A percentile compares a stretch with the other conserved stretches of the same genome.
Evolutionary conservation across 176 grass and related monocot genomes (phyloP).

Genomic region (Microstegium vimineum): DNA sequence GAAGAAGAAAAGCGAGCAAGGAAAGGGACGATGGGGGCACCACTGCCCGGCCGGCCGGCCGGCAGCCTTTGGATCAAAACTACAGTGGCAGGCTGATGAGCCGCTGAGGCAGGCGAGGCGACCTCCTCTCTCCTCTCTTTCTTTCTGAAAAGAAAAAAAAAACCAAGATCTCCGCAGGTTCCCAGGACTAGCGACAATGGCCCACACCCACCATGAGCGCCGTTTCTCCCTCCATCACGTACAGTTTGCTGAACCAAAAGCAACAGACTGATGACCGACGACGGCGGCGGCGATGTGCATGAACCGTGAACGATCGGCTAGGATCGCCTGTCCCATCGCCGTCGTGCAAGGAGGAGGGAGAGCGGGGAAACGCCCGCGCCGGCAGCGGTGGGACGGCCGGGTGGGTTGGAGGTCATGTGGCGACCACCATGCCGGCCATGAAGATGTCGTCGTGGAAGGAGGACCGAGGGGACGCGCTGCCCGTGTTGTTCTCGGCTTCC

Average conservation of each 20-base stretch:
- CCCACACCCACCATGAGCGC: slow-evolving; percentile 49
- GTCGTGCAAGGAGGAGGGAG: not conserved
- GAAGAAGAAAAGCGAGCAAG: not conserved
- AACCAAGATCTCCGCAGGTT: slow-evolving; percentile 33
- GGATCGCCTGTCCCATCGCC: not conserved
- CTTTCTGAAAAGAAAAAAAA: not conserved
- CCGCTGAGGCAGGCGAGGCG: slow-evolving; percentile 12
- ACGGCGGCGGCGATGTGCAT: not conserved
- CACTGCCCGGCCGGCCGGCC: not conserved
- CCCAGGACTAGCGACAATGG: slow-evolving; percentile 20
- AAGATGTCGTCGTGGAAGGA: slow-evolving; percentile 76
- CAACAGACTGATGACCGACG: not conserved
- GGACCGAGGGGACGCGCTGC: slow-evolving; percentile 22
- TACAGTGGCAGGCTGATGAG: slow-evolving; percentile 23
- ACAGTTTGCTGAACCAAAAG: slow-evolving; percentile 42
- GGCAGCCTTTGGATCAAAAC: slow-evolving; percentile 58
- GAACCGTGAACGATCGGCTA: not conserved
- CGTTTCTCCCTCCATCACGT: not conserved
- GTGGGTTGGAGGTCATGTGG: slow-evolving; percentile 36
- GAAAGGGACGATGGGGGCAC: slow-evolving; percentile 7
- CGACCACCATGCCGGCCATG: slow-evolving; percentile 63
- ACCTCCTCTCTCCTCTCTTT: not conserved
- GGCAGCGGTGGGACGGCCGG: not conserved
- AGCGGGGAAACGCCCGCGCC: not conserved
- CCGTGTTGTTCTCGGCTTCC: slow-evolving; percentile 48